A percentile compares a stretch with the other conserved stretches of the same genome.
phyloP scores from a whole-genome alignment of 176 grass and related monocot species.

The Tillandsia leiboldiana region DNA sequence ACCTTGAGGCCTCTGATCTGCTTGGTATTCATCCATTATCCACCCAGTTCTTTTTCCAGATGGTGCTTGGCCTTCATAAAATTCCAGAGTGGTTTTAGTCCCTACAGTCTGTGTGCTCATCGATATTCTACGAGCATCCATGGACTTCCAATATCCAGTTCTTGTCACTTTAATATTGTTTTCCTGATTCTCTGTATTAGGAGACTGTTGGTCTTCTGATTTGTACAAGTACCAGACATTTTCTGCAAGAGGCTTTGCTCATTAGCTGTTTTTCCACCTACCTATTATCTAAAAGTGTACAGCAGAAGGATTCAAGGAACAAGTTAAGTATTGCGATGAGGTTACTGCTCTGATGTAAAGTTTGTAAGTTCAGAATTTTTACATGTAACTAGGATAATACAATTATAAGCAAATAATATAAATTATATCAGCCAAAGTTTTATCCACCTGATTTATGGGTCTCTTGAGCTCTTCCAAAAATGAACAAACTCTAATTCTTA shows the following conservation, averaged over 20 bases:
- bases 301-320: neutral
- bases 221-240: slow-evolving; percentile 27
- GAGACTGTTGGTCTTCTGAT: slow-evolving; percentile 4
- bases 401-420: too few relatives aligned
- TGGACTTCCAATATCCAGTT: slow-evolving; percentile 33
- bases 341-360: neutral
- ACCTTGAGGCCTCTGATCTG: slow-evolving; percentile 21
- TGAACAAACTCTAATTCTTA: too few relatives aligned
- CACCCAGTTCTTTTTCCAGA: slow-evolving; percentile 32
- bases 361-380: too few relatives aligned
- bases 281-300: neutral
- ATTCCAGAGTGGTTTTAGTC: slow-evolving; percentile 31
- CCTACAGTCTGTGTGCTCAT: slow-evolving; percentile 23
- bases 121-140: slow-evolving; percentile 18
- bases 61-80: slow-evolving; percentile 34
- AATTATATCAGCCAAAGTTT: too few relatives aligned
- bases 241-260: slow-evolving; percentile 23
- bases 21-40: slow-evolving; percentile 50
- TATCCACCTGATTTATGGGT: too few relatives aligned
- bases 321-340: neutral
- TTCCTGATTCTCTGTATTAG: slow-evolving; percentile 6
- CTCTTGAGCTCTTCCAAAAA: too few relatives aligned
- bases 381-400: too few relatives aligned
- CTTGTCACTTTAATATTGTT: slow-evolving; percentile 16
- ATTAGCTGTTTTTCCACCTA: slow-evolving; percentile 10